Conservation (phyloP, 768 basidiomycete species). For the Antrodiella citrinella region DNA sequence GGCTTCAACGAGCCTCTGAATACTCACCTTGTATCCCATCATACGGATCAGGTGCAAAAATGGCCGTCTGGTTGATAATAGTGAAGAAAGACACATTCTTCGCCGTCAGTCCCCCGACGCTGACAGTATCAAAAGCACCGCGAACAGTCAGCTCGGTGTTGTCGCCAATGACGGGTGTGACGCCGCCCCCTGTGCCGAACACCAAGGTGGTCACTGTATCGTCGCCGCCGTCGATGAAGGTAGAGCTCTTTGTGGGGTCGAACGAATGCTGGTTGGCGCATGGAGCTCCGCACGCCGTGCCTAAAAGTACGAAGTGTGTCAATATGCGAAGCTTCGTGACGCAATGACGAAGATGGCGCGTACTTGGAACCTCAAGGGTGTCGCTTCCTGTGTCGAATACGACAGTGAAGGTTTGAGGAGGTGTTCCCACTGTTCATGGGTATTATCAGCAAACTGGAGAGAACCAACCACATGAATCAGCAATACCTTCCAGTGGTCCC, state of each 20-base stretch:
- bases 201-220: conserved; percentile 32
- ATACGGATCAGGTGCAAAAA: conserved; percentile 45
- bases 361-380: conserved; percentile 1
- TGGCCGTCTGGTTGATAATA: conserved; percentile 42
- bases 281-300: conserved; percentile 34
- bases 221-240: conserved; percentile 35
- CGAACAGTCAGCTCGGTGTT: conserved; percentile 37
- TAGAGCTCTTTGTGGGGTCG: conserved; percentile 37
- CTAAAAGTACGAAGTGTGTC: conserved; percentile 19
- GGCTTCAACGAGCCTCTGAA: neutral
- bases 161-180: conserved; percentile 40
- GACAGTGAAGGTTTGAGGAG: conserved; percentile 15
- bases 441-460: conserved; percentile 13
- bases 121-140: conserved; percentile 37
- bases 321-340: too few relatives aligned
- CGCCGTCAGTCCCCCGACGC: conserved; percentile 36
- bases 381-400: conserved; percentile 5
- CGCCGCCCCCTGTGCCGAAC: conserved; percentile 41
- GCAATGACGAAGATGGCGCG: too few relatives aligned
- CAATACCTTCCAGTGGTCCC: too few relatives aligned
- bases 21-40: conserved; percentile 41
- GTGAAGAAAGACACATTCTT: conserved; percentile 32
- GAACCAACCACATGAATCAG: too few relatives aligned
- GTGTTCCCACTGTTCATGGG: conserved; percentile 12
- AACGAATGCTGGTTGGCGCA: conserved; percentile 39